phyloP scores from a whole-genome alignment of 192 early-diverging fungal species.

The Cetraspora pellucida region DNA sequence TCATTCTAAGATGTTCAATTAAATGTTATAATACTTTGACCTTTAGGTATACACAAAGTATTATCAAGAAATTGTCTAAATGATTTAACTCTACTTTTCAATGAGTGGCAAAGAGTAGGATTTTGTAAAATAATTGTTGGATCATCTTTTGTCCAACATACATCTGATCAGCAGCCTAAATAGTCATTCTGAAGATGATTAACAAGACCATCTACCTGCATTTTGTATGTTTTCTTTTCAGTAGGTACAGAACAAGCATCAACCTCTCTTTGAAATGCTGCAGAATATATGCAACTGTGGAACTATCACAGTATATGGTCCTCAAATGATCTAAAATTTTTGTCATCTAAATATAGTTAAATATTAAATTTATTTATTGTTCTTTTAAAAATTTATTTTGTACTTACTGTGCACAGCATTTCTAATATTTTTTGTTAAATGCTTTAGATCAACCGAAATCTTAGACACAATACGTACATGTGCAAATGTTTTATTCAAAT shows the following conservation, averaged over 20 bases:
- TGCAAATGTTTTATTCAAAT: neutral
- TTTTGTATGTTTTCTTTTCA: neutral
- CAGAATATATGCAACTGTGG: neutral
- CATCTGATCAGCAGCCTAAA: neutral
- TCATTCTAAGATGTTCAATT: neutral
- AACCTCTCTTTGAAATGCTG: neutral
- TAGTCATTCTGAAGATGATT: neutral
- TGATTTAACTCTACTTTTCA: neutral
- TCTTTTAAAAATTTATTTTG: neutral
- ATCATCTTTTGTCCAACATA: slow-evolving; percentile 13
- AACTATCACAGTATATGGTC: neutral
- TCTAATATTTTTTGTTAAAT: neutral
- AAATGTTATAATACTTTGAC: neutral
- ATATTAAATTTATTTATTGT: neutral
- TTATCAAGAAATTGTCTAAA: neutral
- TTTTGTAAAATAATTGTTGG: neutral
- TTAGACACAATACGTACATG: neutral
- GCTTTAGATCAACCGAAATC: neutral
- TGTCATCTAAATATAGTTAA: neutral
- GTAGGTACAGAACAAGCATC: neutral
- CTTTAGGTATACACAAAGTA: neutral
- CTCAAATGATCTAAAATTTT: neutral
- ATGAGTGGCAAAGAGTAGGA: neutral
- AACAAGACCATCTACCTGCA: neutral
- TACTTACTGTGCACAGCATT: neutral